These are phyloP conservation scores for Camelina hispida DNA, from an alignment of 345 rosid species.

Conservation along the genomic window DNA sequence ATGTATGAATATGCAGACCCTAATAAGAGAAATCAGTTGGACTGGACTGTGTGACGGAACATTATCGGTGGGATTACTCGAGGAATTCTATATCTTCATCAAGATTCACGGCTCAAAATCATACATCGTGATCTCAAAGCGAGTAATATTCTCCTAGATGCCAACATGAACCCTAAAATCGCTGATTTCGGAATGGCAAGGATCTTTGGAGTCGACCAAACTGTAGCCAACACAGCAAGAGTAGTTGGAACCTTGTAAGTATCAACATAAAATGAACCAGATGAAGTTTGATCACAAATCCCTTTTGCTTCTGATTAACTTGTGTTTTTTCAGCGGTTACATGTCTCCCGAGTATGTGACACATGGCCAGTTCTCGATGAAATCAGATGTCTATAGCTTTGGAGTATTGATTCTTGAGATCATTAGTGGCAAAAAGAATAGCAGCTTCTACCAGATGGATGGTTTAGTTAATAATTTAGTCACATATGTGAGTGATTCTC, in stretches of 20 bases:
- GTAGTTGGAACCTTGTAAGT: slow-evolving; percentile 34
- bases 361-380: slow-evolving; percentile 33
- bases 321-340: slow-evolving; percentile 24
- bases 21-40: too few relatives aligned
- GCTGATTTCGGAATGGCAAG: slow-evolving; percentile 35
- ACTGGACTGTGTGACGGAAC: too few relatives aligned
- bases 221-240: slow-evolving; percentile 30
- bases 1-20: background rate
- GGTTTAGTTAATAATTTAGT: slow-evolving; percentile 37
- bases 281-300: background rate
- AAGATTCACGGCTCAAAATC: too few relatives aligned
- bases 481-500: slow-evolving; percentile 34
- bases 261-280: background rate
- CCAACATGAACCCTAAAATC: slow-evolving; percentile 30
- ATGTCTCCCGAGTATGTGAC: slow-evolving; percentile 37
- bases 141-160: slow-evolving; percentile 32
- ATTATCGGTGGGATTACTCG: too few relatives aligned
- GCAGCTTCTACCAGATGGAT: slow-evolving; percentile 31
- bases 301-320: background rate
- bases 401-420: slow-evolving; percentile 43
- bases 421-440: slow-evolving; percentile 35
- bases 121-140: background rate
- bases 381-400: slow-evolving; percentile 43
- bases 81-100: too few relatives aligned
- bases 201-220: slow-evolving; percentile 27